Conservation (phyloP, 768 basidiomycete species). For the Phaeotremella skinneri region DNA sequence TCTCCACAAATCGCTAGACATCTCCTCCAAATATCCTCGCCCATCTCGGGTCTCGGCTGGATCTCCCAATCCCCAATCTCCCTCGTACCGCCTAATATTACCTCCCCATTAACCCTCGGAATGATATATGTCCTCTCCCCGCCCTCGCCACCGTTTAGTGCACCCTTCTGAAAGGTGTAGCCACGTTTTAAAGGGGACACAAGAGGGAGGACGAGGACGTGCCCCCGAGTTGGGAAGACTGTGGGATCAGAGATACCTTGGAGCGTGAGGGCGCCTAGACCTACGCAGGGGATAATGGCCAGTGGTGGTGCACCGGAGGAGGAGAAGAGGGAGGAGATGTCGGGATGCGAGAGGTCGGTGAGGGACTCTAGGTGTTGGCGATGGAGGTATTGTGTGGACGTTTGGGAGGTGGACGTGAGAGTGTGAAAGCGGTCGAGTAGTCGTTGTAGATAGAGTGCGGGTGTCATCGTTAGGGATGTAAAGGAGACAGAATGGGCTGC, state of each 20-base stretch:
- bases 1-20: constrained; percentile 47
- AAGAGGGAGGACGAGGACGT: constrained; percentile 38
- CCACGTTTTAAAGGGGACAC: constrained; percentile 49
- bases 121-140: constrained; percentile 52
- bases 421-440: constrained; percentile 28
- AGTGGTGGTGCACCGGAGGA: constrained; percentile 7
- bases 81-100: constrained; percentile 52
- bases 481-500: constrained; percentile 44
- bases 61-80: constrained; percentile 49
- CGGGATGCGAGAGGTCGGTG: constrained; percentile 18
- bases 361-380: constrained; percentile 36
- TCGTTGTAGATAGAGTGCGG: constrained; percentile 42
- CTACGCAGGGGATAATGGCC: constrained; percentile 45
- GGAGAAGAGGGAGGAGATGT: constrained; percentile 24
- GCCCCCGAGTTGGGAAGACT: constrained; percentile 50
- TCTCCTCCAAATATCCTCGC: constrained; percentile 39
- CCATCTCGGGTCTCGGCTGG: constrained; percentile 36
- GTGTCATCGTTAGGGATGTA: constrained; percentile 52
- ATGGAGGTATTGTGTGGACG: constrained; percentile 14
- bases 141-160: constrained; percentile 40
- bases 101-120: constrained; percentile 48
- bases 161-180: constrained; percentile 46
- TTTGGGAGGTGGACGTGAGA: constrained; percentile 23
- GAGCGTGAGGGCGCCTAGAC: constrained; percentile 47
- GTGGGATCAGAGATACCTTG: constrained; percentile 42